Conservation (phyloP, 148 eudicot species). For the Arbutus unedo region DNA sequence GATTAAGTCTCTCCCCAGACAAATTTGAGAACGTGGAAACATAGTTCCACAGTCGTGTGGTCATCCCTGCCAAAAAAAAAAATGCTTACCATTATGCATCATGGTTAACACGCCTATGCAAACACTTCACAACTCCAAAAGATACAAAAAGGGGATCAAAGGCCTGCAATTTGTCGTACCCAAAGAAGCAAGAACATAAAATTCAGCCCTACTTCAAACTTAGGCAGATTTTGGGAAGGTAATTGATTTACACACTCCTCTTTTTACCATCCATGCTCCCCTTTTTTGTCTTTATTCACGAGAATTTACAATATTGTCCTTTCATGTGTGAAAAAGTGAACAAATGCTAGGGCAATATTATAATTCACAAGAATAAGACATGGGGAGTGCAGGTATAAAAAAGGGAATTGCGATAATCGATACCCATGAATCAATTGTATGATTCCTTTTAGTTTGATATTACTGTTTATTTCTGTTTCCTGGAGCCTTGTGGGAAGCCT, state of each 20-base stretch:
- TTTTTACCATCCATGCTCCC: neutral
- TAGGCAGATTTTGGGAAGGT: neutral
- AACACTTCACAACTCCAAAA: neutral
- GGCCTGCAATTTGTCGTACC: neutral
- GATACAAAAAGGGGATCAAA: neutral
- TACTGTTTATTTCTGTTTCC: neutral
- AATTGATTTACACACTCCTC: neutral
- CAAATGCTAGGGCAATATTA: too few relatives aligned
- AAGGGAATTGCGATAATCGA: neutral
- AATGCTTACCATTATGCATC: neutral
- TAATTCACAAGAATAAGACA: neutral
- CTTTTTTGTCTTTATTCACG: neutral
- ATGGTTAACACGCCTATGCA: neutral
- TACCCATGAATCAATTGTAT: neutral
- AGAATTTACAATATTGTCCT: neutral
- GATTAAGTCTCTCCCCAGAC: constrained; percentile 79
- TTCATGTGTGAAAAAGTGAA: neutral
- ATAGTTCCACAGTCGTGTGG: constrained; percentile 84
- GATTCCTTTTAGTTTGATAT: neutral
- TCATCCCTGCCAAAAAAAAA: constrained; percentile 69
- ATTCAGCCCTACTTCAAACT: neutral
- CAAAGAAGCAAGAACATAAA: neutral
- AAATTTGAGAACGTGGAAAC: constrained; percentile 87
- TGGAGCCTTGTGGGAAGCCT: neutral
- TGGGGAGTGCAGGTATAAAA: neutral